Evolutionary conservation across 495 filamentous ascomycete species (phyloP).

Genomic region (Haplographium delicatum): DNA sequence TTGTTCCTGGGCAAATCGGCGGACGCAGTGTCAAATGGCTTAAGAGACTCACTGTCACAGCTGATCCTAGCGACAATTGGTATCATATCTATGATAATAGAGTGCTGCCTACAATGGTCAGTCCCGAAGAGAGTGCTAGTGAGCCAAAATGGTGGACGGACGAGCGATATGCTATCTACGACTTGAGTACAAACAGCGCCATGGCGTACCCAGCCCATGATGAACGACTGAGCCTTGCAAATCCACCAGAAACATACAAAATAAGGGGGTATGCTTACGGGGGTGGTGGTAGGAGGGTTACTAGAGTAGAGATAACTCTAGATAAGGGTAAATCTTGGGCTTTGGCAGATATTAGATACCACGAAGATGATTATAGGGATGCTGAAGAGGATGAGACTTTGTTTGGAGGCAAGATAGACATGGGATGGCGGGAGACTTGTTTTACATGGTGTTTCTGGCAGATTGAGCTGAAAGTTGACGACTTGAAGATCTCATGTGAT

Average conservation of each 20-base stretch:
- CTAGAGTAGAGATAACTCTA: conserved; percentile 77
- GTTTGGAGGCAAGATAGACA: conserved; percentile 75
- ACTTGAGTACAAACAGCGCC: conserved; percentile 84
- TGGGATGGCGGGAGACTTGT: conserved; percentile 73
- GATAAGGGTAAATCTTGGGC: conserved; percentile 81
- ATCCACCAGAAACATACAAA: conserved; percentile 50
- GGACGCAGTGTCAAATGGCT: conserved; percentile 96
- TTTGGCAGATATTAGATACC: conserved; percentile 76
- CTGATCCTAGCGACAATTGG: conserved; percentile 84
- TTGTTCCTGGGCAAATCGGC: conserved; percentile 92
- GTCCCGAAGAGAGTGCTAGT: conserved; percentile 71
- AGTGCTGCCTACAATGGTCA: conserved; percentile 84
- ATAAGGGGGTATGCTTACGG: conserved; percentile 84
- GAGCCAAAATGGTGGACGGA: conserved; percentile 82
- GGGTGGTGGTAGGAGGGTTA: conserved; percentile 82
- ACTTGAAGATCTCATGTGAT: conserved; percentile 60
- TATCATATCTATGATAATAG: conserved; percentile 96
- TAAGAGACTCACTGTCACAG: conserved; percentile 75
- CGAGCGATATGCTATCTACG: conserved; percentile 92
- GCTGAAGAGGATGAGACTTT: conserved; percentile 51
- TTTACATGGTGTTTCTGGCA: conserved; percentile 98
- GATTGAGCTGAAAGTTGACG: conserved; percentile 58
- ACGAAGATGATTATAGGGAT: conserved; percentile 80
- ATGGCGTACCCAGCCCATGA: conserved; percentile 79
- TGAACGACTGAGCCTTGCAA: conserved; percentile 55